Base-by-base conservation (phyloP, 345 rosid genomes). In the Moricandia arvensis region DNA sequence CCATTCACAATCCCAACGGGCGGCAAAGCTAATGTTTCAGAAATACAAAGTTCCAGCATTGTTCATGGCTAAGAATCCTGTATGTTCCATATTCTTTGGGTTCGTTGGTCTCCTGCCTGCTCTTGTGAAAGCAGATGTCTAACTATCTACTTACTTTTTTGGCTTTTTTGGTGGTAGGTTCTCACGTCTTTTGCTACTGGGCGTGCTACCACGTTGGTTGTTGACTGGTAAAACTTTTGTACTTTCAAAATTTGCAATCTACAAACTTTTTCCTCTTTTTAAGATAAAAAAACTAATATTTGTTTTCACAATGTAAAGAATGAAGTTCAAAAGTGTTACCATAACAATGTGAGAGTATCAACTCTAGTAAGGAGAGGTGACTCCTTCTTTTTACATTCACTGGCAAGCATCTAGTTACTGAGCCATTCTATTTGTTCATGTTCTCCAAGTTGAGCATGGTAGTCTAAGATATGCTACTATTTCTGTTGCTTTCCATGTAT, bases 381-480 rank as follows among this genome's bases (percentile, higher is more conserved):
- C 79, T 95, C 93, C 76, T 80, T 87, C 87, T 85, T 90, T 82
- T 86, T 89, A 69, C 79, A 82, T 76, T 92, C 97, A 51, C 87
- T 81, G 0, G 93, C 73, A 37, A 88, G 85, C 82, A 82, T 92
- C 82, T 92, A 96, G 65, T 82, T 95, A 21, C 71, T 76, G 8
- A 95, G 91, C 99, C 99, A 95, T 71, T 95, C 99, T 83, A 83
- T 88, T 72, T 92, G 97, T 71, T 95, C 99, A n/a, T 85, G 90
- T 55, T 88, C 98, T 1, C 89, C 98, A 16, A 95, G 86, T 72
- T 63, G 84, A 72, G 93, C 87, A 63, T 92, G 97, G 1, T 82
- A 72, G 87, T 59, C 45, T n/a, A n/a, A n/a, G n/a, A n/a, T n/a
- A n/a, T n/a, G n/a, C n/a, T n/a, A n/a, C n/a, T n/a, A n/a, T n/a